Evolutionary conservation across 495 filamentous ascomycete genomes (phyloP).

Genomic region (Cercophora newfieldiana): DNA sequence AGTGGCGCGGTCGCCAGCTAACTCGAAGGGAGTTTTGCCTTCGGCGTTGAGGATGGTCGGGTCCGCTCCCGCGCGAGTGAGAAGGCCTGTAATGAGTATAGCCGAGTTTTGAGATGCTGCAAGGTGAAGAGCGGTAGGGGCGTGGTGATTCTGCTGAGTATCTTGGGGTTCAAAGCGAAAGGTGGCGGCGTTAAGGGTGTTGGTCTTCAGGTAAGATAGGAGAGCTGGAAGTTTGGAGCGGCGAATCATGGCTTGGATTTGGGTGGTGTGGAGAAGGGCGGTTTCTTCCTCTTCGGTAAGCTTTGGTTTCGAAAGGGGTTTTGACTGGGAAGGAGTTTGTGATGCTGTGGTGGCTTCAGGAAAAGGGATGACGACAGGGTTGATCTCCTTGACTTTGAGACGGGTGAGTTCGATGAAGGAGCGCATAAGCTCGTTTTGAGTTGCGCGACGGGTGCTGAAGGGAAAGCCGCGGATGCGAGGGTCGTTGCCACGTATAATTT

Average conservation of each 20-base stretch:
- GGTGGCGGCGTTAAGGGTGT: constrained; percentile 74
- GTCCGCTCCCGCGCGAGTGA: constrained; percentile 72
- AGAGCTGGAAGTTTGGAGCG: constrained; percentile 87
- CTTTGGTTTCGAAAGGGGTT: constrained; percentile 50
- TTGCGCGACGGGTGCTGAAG: constrained; percentile 91
- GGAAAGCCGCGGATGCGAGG: constrained; percentile 84
- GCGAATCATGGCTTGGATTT: constrained; percentile 83
- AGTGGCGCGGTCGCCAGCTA: constrained; percentile 81
- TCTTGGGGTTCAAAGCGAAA: constrained; percentile 75
- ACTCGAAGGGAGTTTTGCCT: constrained; percentile 78
- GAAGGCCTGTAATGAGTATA: constrained; percentile 70
- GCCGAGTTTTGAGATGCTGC: constrained; percentile 75
- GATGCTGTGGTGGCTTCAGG: constrained; percentile 34
- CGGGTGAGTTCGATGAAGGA: constrained; percentile 89
- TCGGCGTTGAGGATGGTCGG: constrained; percentile 68
- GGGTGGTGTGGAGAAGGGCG: constrained; percentile 76
- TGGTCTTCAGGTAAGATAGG: constrained; percentile 76
- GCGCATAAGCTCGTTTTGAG: constrained; percentile 90
- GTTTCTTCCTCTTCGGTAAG: constrained; percentile 80
- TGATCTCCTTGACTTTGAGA: constrained; percentile 75
- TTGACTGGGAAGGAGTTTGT: constrained; percentile 43
- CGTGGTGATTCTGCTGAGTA: constrained; percentile 71
- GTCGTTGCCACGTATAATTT: constrained; percentile 80
- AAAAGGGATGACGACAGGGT: constrained; percentile 53
- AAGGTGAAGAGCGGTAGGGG: constrained; percentile 83